Base-by-base conservation (phyloP, 768 basidiomycete species). In the Leucocoprinus leucothites region DNA sequence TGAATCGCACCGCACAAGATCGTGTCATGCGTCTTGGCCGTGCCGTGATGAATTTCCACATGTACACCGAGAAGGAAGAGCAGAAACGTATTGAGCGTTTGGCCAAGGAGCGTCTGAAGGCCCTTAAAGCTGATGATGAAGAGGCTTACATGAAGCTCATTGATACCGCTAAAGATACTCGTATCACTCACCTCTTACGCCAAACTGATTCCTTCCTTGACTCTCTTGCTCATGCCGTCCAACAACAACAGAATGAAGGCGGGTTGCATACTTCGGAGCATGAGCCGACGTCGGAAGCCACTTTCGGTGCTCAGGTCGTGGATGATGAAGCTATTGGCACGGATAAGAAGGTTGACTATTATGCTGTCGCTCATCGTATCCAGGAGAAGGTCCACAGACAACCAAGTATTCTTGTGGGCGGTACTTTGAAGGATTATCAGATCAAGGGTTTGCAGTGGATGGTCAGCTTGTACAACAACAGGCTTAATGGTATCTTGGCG, bases 111-210 rank as follows among this genome's bases (percentile, higher is more conserved):
- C 94, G 95, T 91, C 75, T 99, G 60, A 94, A 91, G 75, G 97
- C 96, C 7, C 85, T 98, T 62, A 94, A 96, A 73, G 90, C 90
- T 25, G 95, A 98, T 66, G 96, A 99, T 74, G 97, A 99, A 76
- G 97, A 98, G 72, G 95, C 93, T n/a, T 99, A 99, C 71, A 88
- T 98, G 84, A 94, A 94, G 67, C 89, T 99, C 64, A 92, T 99
- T 64, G 97, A 98, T 69, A 97, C 95, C 16, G 96, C 96, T 56
- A 99, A 99, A 70, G 97, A 99, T 65, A 98, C 96, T 9, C 89
- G 97, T 71, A 98, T 99, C 72, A 97, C 95, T 0, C 97, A 98
- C 71, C 77, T 98, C 24, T 77, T 99, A 54, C 80, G 88, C 43
- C 96, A 98, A 73, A 99, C 97, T 8, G 96, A 99, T 64, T 64